phyloP scores from a whole-genome alignment of 306 rosid genomes.

The Inga laurina region DNA sequence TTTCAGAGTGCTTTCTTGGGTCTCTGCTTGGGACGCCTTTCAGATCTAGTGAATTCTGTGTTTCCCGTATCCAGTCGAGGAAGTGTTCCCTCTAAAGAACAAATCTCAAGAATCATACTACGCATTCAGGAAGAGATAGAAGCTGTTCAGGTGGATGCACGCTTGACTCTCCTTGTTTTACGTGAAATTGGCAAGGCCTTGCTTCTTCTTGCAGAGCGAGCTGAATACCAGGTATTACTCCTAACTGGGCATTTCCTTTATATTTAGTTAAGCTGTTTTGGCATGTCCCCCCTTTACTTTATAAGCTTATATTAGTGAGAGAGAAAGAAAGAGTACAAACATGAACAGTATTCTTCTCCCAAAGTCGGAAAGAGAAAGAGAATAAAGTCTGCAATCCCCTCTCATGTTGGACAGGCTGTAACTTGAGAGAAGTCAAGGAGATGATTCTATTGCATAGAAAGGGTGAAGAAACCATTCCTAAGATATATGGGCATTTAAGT shows the following conservation, averaged over 20 bases:
- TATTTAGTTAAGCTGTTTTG: neutral
- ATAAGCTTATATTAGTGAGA: neutral
- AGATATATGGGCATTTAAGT: neutral
- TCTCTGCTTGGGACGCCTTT: slow-evolving; percentile 88
- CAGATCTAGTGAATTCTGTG: slow-evolving; percentile 88
- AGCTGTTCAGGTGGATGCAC: slow-evolving; percentile 92
- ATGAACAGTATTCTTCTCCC: neutral
- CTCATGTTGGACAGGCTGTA: neutral
- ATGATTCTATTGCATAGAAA: neutral
- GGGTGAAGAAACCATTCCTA: neutral
- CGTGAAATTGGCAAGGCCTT: slow-evolving; percentile 96
- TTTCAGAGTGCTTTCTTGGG: slow-evolving; percentile 92
- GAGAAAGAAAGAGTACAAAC: neutral
- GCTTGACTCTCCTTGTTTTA: slow-evolving; percentile 91
- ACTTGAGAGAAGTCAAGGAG: neutral
- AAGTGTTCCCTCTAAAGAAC: slow-evolving; percentile 92
- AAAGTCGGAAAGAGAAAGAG: neutral
- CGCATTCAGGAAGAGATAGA: slow-evolving; percentile 96
- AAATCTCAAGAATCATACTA: slow-evolving; percentile 75
- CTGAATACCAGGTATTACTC: slow-evolving; percentile 80
- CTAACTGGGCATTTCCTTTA: neutral
- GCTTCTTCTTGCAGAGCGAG: slow-evolving; percentile 77
- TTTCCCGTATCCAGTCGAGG: slow-evolving; percentile 96
- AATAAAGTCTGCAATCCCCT: neutral
- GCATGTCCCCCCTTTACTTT: neutral